Evolutionary conservation across 148 eudicot species (phyloP).

Genomic region (Nepenthes gracilis): DNA sequence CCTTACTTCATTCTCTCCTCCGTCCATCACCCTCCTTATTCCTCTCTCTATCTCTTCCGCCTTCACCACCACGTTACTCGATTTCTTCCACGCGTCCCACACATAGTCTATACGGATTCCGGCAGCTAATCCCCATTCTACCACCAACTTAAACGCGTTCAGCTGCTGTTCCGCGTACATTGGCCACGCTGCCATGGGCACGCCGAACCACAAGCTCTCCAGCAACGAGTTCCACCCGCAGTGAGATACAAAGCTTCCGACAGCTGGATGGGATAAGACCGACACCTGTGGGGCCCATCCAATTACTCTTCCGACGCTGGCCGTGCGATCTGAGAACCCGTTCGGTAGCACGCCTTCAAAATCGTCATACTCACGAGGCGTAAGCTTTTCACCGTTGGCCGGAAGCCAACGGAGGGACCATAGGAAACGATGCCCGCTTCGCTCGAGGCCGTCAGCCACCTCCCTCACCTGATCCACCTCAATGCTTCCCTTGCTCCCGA

Average conservation of each 20-base stretch:
- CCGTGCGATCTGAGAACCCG: conserved; percentile 9
- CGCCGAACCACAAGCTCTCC: conserved; percentile 18
- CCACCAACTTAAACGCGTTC: conserved; percentile 5
- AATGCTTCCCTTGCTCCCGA: conserved; percentile 14
- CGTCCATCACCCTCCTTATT: conserved; percentile 8
- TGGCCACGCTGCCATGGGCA: conserved; percentile 12
- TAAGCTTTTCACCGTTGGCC: not conserved
- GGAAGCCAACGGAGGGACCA: conserved; percentile 16
- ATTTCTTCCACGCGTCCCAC: not conserved
- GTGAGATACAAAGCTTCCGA: conserved; percentile 16
- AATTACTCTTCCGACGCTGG: conserved; percentile 2
- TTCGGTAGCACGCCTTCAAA: conserved; percentile 8
- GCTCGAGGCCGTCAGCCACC: conserved; percentile 5
- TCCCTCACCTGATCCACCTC: conserved; percentile 3
- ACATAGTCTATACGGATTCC: conserved; percentile 6
- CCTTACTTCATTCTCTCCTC: conserved; percentile 3
- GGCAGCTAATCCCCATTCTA: conserved; percentile 4
- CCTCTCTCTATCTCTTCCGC: conserved; percentile 7
- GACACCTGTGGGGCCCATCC: conserved; percentile 13
- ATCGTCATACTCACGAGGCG: not conserved
- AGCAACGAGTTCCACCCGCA: conserved; percentile 10
- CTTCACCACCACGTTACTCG: not conserved
- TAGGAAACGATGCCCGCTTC: conserved; percentile 12
- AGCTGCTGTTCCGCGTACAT: conserved; percentile 11
- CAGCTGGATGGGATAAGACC: conserved; percentile 6